Evolutionary conservation across 2,329 filamentous ascomycete genomes (phyloP).

Genomic region (Arachnomyces sp.): DNA sequence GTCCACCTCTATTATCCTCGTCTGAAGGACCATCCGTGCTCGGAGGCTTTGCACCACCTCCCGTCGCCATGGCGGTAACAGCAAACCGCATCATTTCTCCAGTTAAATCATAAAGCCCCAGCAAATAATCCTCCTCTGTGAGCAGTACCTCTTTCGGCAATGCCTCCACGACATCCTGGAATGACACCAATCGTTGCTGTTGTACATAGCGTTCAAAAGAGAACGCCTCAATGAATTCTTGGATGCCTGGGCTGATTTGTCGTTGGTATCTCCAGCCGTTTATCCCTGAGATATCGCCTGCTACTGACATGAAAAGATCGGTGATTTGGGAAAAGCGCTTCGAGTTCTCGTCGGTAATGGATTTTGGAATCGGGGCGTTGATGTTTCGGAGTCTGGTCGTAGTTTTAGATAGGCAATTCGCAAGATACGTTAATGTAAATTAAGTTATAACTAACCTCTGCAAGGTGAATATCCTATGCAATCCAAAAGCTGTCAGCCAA

Average conservation of each 20-base stretch:
- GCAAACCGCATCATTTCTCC: conserved; percentile 97
- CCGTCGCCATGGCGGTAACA: conserved; percentile 77
- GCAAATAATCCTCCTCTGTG: conserved; percentile 76
- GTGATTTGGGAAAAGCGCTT: conserved; percentile 64
- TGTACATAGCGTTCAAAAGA: conserved; percentile 83
- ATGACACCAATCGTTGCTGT: conserved; percentile 65
- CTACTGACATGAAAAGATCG: conserved; percentile 59
- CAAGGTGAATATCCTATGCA: conserved; percentile 67
- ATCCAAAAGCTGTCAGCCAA: background rate
- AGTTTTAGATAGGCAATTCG: background rate
- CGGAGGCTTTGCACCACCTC: conserved; percentile 36
- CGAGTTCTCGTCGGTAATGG: conserved; percentile 63
- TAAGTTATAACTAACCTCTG: conserved; percentile 55
- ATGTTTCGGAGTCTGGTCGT: conserved; percentile 31
- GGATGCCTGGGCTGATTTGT: conserved; percentile 70
- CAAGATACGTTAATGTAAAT: too few relatives aligned
- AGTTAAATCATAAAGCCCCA: conserved; percentile 86
- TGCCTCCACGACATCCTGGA: conserved; percentile 48
- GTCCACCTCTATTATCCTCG: conserved; percentile 16
- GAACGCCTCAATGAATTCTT: conserved; percentile 90
- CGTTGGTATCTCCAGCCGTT: conserved; percentile 76
- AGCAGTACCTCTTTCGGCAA: conserved; percentile 51
- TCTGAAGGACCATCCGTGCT: conserved; percentile 22
- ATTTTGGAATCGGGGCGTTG: conserved; percentile 49
- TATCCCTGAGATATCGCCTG: conserved; percentile 65